Conservation (phyloP, 441 rosid species). For the Macaranga tanarius region DNA sequence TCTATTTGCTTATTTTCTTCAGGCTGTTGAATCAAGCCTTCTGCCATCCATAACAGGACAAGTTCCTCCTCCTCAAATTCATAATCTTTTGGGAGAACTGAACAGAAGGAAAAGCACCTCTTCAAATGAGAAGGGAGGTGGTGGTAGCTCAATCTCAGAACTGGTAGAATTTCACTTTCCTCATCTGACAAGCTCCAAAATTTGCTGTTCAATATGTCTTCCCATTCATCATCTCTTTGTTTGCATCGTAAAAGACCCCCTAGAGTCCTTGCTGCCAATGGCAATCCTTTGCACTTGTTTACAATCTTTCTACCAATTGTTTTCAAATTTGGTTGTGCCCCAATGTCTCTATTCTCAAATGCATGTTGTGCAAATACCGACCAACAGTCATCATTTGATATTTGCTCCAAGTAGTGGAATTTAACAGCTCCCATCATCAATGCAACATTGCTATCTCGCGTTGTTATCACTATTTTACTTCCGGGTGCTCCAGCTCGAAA, state of each 20-base stretch:
- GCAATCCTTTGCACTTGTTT: not conserved
- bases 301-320: not conserved
- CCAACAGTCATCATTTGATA: conserved; percentile 18
- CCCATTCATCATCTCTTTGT: conserved; percentile 4
- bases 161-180: not conserved
- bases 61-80: conserved; percentile 11
- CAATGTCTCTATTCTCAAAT: not conserved
- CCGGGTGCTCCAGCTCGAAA: not conserved
- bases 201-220: conserved; percentile 1
- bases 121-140: conserved; percentile 14
- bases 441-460: not conserved
- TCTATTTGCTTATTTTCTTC: conserved; percentile 7
- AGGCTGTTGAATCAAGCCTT: conserved; percentile 24
- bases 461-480: conserved; percentile 22
- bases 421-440: conserved; percentile 3
- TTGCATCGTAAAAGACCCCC: conserved; percentile 2
- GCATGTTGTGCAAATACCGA: conserved; percentile 11
- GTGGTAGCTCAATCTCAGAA: conserved; percentile 11
- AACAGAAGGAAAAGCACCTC: conserved; percentile 17
- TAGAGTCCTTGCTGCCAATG: conserved; percentile 9
- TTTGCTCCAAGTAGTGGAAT: not conserved
- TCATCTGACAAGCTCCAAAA: not conserved
- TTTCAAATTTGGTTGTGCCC: too few relatives aligned
- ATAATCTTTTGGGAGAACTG: conserved; percentile 7
- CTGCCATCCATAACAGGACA: conserved; percentile 12